These are phyloP conservation scores for Pilaira anomala DNA, from an alignment of 192 early-diverging fungal species.

Conservation along the genomic window DNA sequence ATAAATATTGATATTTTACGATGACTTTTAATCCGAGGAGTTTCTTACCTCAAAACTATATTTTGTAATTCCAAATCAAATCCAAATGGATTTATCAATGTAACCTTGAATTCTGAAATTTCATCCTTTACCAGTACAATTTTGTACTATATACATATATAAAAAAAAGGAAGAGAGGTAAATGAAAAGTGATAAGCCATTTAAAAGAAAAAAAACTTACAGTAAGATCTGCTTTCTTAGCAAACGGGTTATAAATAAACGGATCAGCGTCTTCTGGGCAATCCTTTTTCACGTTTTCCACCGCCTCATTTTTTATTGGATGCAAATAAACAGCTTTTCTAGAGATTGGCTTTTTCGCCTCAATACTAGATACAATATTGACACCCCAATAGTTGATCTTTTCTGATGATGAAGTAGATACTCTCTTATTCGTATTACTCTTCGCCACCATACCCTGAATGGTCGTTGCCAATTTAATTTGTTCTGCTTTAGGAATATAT, in stretches of 20 bases:
- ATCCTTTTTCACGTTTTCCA: slow-evolving; percentile 30
- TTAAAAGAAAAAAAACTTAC: slow-evolving; percentile 32
- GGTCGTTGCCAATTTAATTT: slow-evolving; percentile 52
- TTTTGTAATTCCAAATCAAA: slow-evolving; percentile 76
- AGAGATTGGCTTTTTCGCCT: slow-evolving; percentile 51
- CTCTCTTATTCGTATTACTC: slow-evolving; percentile 38
- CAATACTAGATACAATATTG: slow-evolving; percentile 53
- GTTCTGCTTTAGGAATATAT: slow-evolving; percentile 60
- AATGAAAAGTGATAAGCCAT: background rate
- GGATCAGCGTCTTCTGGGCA: slow-evolving; percentile 47
- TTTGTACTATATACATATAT: slow-evolving; percentile 22
- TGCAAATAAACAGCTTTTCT: slow-evolving; percentile 59
- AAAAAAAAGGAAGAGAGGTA: slow-evolving; percentile 1
- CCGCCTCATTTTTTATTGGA: slow-evolving; percentile 35
- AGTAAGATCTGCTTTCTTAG: slow-evolving; percentile 53
- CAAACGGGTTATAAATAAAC: slow-evolving; percentile 82
- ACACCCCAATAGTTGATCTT: slow-evolving; percentile 54
- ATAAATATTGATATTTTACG: background rate
- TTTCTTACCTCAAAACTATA: slow-evolving; percentile 50
- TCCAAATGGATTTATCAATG: slow-evolving; percentile 72
- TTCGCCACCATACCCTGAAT: slow-evolving; percentile 49
- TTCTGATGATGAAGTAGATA: background rate
- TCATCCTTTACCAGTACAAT: slow-evolving; percentile 66
- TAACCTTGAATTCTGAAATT: slow-evolving; percentile 64
- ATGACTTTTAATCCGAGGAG: background rate